These are phyloP conservation scores for Pythium monospermum DNA, from an alignment of 352 stramenopile species.

Conservation along the genomic window DNA sequence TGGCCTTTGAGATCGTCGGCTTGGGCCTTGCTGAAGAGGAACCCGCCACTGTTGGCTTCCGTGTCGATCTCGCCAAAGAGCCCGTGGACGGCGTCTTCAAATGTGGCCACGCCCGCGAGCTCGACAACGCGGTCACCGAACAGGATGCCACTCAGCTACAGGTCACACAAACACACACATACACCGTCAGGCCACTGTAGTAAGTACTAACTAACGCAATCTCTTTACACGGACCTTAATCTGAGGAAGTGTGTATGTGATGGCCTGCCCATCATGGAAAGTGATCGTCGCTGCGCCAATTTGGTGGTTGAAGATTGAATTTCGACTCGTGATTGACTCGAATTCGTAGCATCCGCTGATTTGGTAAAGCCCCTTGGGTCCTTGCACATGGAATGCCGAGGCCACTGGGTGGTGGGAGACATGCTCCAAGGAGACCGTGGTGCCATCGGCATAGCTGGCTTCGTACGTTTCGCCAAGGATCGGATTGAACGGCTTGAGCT, in stretches of 20 bases:
- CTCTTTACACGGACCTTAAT: conserved; percentile 42
- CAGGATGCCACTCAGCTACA: conserved; percentile 61
- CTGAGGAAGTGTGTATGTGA: conserved; percentile 67
- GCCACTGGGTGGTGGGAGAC: conserved; percentile 67
- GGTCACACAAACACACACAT: too few species aligned
- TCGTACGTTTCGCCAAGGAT: conserved; percentile 80
- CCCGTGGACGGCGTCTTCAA: conserved; percentile 37
- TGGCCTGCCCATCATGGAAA: conserved; percentile 46
- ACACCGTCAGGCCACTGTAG: too few species aligned
- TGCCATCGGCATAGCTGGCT: conserved; percentile 62
- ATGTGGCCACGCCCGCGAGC: conserved; percentile 45
- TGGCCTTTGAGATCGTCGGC: conserved; percentile 67
- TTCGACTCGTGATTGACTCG: conserved; percentile 59
- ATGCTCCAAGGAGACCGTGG: conserved; percentile 66
- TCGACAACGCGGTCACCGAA: conserved; percentile 71
- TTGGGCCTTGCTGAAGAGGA: conserved; percentile 61
- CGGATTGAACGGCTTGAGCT: conserved; percentile 80
- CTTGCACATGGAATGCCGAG: conserved; percentile 48
- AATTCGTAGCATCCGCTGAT: conserved; percentile 66
- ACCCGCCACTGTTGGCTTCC: conserved; percentile 43
- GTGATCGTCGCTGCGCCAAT: conserved; percentile 24
- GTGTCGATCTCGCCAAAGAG: conserved; percentile 57
- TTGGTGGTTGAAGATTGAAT: conserved; percentile 67
- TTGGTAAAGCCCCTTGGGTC: conserved; percentile 42
- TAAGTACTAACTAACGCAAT: too few species aligned